These are phyloP conservation scores for Citrus sp. DNA, from an alignment of 345 rosid species.

Conservation along the genomic window DNA sequence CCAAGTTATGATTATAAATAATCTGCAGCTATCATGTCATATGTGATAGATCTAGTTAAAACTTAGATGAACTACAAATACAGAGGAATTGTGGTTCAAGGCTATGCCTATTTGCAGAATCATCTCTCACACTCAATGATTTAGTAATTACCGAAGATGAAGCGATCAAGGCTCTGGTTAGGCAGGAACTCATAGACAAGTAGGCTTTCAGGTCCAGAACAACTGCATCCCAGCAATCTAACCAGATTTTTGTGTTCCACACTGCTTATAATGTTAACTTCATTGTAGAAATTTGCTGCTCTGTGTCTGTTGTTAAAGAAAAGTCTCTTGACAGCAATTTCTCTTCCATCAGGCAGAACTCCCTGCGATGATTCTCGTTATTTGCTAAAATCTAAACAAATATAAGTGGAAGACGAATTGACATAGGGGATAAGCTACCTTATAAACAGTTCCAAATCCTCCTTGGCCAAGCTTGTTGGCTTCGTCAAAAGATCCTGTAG, in stretches of 20 bases:
- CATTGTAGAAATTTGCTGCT: constrained; percentile 91
- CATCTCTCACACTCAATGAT: neutral
- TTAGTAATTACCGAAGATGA: constrained; percentile 58
- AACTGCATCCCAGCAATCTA: constrained; percentile 83
- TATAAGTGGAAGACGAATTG: neutral
- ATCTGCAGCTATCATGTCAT: neutral
- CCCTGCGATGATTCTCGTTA: constrained; percentile 41
- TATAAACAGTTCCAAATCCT: constrained; percentile 91
- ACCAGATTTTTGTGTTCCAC: constrained; percentile 94
- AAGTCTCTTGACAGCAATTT: constrained; percentile 88
- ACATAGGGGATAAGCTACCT: constrained; percentile 32
- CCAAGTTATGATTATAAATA: neutral
- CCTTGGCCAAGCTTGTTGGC: constrained; percentile 95
- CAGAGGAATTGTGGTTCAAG: neutral
- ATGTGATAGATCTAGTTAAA: neutral
- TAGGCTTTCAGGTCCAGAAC: constrained; percentile 94
- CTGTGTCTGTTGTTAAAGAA: constrained; percentile 89
- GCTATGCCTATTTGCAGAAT: neutral
- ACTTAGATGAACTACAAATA: neutral
- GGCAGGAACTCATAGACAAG: constrained; percentile 83
- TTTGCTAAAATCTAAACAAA: neutral
- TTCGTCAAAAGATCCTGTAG: constrained; percentile 65
- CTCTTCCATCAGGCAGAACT: constrained; percentile 79
- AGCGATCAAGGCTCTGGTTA: constrained; percentile 82
- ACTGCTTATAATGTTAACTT: constrained; percentile 81